Conservation (phyloP, 2,329 filamentous ascomycete species). For the Ophiostoma quercus region DNA sequence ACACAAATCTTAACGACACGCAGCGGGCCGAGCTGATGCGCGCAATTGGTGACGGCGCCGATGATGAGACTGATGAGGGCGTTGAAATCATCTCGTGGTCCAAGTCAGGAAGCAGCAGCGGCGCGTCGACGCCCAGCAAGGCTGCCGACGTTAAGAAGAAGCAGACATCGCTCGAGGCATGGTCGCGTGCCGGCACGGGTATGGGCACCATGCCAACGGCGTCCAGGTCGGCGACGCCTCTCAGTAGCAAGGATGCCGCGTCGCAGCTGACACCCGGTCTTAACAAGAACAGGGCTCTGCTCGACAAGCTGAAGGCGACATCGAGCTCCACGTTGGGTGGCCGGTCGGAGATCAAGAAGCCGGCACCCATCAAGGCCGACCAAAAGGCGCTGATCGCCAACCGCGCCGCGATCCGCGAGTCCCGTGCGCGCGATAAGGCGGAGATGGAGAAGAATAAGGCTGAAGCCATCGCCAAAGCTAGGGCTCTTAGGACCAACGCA, state of each 20-base stretch:
- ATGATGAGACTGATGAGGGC: constrained; percentile 27
- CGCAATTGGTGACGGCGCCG: constrained; percentile 55
- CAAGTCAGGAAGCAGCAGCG: constrained; percentile 10
- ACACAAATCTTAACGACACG: constrained; percentile 72
- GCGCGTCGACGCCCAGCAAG: background rate
- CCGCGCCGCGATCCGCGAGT: constrained; percentile 61
- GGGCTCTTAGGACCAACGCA: constrained; percentile 53
- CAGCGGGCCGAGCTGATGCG: constrained; percentile 79
- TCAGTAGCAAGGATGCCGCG: constrained; percentile 45
- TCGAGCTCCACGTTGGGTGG: background rate
- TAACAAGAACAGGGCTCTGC: constrained; percentile 41
- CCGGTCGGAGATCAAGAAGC: constrained; percentile 33
- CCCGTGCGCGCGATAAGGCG: constrained; percentile 68
- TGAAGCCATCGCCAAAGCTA: constrained; percentile 64
- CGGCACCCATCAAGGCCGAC: constrained; percentile 38
- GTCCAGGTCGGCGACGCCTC: constrained; percentile 23
- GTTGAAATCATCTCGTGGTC: constrained; percentile 35
- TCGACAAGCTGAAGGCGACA: constrained; percentile 44
- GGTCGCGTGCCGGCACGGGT: constrained; percentile 22
- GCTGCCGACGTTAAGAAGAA: constrained; percentile 30
- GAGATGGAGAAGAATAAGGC: constrained; percentile 68
- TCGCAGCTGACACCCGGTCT: constrained; percentile 42
- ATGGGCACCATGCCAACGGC: background rate
- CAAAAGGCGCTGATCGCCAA: constrained; percentile 37
- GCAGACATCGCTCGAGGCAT: constrained; percentile 29